Base-by-base conservation (phyloP, 2,329 filamentous ascomycete species). In the Xylariaceae sp. region DNA sequence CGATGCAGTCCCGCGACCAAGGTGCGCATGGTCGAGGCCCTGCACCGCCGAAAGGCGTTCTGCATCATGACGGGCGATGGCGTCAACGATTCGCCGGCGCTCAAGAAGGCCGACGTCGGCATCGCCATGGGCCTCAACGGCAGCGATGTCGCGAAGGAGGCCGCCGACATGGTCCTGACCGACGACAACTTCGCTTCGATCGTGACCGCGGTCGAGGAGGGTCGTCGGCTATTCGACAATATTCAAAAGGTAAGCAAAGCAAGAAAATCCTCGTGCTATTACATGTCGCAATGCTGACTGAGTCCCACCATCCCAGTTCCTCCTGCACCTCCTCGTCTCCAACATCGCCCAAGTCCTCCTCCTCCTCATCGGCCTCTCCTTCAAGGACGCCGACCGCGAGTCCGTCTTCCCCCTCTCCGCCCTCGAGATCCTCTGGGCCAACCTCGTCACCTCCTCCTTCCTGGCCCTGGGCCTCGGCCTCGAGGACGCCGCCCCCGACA, bases 101-200 rank as follows among this genome's bases (percentile, higher is more conserved):
- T 88, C 19, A 85, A 85, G 59, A 76, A 81, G 52, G 80, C 84
- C 4, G 83, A 88, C 54, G 83, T 89, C 13, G 84, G 84, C 54
- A 87, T 88, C 50, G 83, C 83, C 48, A 88, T 87, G 83, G 83
- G 83, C 36, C 69, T 79, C 48, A 73, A 80, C 32, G 84, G 84
- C 13, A 84, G 79, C 34, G 84, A 87, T 56, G 83, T 88, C 9
- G 83, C 84, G 47, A 87, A 87, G 55, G 83, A 93, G 64, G 88
- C 88, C 3, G 85, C 87, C 1, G 88, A 94, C 57, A 93, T 95
- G 74, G 87, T 94, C 28, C 70, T 95, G 31, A 89, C 87, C 0
- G 87, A 93, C 58, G 88, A 93, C 63, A 90, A 94, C 65, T 94
- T 94, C 59, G 86, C 88, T 9, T 89, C 84, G 19, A 87, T 87